These are phyloP conservation scores for Angomonas ambiguus DNA, from an alignment of 208 protist genomes.

Conservation along the genomic window DNA sequence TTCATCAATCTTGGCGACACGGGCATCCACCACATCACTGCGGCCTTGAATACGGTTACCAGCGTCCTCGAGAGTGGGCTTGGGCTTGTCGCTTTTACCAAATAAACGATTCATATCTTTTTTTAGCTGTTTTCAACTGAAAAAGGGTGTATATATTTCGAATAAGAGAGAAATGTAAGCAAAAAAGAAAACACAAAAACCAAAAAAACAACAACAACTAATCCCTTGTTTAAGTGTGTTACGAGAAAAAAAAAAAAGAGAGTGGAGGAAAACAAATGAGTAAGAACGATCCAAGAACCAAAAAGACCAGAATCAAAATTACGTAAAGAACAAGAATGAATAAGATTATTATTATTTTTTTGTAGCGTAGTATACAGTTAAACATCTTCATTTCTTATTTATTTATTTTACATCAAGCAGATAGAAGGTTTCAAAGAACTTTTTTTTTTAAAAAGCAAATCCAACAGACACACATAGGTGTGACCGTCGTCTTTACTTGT, in stretches of 20 bases:
- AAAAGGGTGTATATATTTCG: neutral
- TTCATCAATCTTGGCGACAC: constrained; percentile 81
- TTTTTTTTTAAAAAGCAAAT: neutral
- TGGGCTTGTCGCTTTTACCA: constrained; percentile 67
- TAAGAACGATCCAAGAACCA: neutral
- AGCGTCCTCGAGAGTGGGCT: constrained; percentile 86
- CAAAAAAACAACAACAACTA: neutral
- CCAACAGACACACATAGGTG: no score
- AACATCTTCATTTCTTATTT: neutral
- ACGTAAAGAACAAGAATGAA: no score
- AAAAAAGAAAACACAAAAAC: constrained; percentile 17
- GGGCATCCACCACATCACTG: constrained; percentile 72
- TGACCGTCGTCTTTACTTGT: no score
- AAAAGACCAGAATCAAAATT: no score
- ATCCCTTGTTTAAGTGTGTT: neutral
- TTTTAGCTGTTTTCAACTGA: neutral
- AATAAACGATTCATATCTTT: constrained; percentile 87
- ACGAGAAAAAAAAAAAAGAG: neutral
- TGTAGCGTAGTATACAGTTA: neutral
- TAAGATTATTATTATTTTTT: no score
- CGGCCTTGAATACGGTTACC: constrained; percentile 59
- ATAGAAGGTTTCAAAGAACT: neutral
- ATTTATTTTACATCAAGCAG: neutral
- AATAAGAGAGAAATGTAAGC: constrained; percentile 10
- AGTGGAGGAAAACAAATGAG: neutral